Conservation (phyloP, 345 rosid genomes). For the Corymbia maculata region DNA sequence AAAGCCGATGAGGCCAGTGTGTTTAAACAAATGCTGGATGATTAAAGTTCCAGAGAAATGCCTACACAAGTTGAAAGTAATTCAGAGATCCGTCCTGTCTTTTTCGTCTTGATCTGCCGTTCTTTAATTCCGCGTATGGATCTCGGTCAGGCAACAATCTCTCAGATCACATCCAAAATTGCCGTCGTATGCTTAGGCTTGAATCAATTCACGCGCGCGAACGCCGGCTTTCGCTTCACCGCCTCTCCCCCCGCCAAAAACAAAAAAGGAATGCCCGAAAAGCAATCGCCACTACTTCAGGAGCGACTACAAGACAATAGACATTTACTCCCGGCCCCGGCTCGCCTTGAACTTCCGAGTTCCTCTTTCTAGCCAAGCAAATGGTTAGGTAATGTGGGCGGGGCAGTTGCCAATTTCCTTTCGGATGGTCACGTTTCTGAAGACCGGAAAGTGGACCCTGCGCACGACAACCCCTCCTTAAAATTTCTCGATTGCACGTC, state of each 20-base stretch:
- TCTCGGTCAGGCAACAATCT: background rate
- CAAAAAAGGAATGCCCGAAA: background rate
- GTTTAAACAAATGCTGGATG: background rate
- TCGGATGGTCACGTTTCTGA: background rate
- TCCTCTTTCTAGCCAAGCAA: background rate
- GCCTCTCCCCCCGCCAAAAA: background rate
- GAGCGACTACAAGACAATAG: background rate
- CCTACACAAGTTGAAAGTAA: background rate
- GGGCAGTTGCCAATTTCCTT: background rate
- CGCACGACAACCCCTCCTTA: background rate
- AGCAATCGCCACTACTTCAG: background rate
- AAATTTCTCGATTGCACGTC: background rate
- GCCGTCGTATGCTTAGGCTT: background rate
- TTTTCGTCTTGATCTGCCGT: background rate
- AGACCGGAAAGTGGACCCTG: background rate
- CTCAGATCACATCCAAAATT: background rate
- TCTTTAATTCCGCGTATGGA: background rate
- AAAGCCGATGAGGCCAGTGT: background rate
- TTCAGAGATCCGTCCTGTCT: background rate
- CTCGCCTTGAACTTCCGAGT: background rate
- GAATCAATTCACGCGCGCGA: background rate
- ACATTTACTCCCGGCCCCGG: too few species aligned
- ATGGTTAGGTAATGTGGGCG: background rate
- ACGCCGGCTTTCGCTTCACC: background rate
- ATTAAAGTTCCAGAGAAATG: background rate